phyloP scores from a whole-genome alignment of 2,329 filamentous ascomycete species.

The Ceratocystis lukuohia region DNA sequence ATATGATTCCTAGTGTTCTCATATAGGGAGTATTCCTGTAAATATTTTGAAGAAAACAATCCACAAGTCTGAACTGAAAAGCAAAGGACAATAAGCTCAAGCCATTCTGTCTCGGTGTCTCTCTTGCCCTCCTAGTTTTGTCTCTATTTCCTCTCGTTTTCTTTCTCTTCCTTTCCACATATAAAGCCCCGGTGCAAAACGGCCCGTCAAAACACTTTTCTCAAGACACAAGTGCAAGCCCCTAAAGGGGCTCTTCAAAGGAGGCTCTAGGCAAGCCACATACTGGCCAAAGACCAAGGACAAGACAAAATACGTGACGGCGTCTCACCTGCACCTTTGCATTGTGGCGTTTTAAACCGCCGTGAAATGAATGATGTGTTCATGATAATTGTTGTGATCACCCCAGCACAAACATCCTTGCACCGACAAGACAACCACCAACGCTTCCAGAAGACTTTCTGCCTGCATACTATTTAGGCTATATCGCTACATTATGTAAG shows the following conservation, averaged over 20 bases:
- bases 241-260: not conserved
- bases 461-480: not conserved
- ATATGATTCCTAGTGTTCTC: not conserved
- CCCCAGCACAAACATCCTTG: not conserved
- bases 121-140: not conserved
- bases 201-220: not conserved
- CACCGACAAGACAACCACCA: not conserved
- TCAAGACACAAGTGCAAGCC: not conserved
- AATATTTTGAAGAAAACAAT: not conserved
- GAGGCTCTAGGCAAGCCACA: not conserved
- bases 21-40: not conserved
- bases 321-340: not conserved
- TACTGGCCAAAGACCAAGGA: not conserved
- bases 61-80: not conserved
- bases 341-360: not conserved
- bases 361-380: not conserved
- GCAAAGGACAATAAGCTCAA: not conserved
- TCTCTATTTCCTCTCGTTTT: not conserved
- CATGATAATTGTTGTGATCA: not conserved
- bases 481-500: not conserved
- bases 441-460: not conserved
- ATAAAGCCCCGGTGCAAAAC: not conserved
- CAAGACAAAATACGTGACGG: not conserved
- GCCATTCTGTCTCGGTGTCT: constrained; percentile 6
- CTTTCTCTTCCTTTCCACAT: not conserved